These are phyloP conservation scores for Begonia masoniana DNA, from an alignment of 306 rosid species.

Conservation along the genomic window DNA sequence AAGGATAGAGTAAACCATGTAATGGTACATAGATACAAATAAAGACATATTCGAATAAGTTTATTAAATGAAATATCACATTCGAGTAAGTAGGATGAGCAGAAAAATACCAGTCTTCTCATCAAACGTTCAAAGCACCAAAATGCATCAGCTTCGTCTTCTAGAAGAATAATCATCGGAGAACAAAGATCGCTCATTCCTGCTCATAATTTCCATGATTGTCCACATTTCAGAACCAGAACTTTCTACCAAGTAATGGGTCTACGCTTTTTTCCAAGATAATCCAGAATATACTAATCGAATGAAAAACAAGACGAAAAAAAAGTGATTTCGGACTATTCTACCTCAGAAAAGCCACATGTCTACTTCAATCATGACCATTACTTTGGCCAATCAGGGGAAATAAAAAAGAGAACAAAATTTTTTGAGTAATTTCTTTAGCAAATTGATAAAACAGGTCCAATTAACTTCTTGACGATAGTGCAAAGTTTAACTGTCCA, in stretches of 20 bases:
- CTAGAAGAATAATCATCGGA: conserved; percentile 93
- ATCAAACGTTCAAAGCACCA: conserved; percentile 98
- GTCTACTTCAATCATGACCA: too few relatives aligned
- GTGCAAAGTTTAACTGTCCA: not conserved
- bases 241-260: conserved; percentile 9
- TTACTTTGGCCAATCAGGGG: too few relatives aligned
- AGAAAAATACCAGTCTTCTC: conserved; percentile 81
- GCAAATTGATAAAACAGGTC: too few relatives aligned
- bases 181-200: conserved; percentile 99
- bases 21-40: not conserved
- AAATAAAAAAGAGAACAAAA: too few relatives aligned
- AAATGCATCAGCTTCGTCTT: conserved; percentile 96
- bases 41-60: not conserved
- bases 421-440: too few relatives aligned
- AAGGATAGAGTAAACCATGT: too few relatives aligned
- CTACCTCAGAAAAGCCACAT: too few relatives aligned
- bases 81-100: not conserved
- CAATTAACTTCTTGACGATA: not conserved
- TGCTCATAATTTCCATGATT: conserved; percentile 26
- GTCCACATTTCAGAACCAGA: conserved; percentile 15
- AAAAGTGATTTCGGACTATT: too few relatives aligned
- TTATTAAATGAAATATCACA: not conserved
- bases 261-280: not conserved
- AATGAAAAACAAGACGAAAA: too few relatives aligned
- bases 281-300: too few relatives aligned